Percentiles rank a stretch among this genome's conserved stretches.
phyloP scores from a whole-genome alignment of 139 green algal species.

The Tetratostichococcus sp. region DNA sequence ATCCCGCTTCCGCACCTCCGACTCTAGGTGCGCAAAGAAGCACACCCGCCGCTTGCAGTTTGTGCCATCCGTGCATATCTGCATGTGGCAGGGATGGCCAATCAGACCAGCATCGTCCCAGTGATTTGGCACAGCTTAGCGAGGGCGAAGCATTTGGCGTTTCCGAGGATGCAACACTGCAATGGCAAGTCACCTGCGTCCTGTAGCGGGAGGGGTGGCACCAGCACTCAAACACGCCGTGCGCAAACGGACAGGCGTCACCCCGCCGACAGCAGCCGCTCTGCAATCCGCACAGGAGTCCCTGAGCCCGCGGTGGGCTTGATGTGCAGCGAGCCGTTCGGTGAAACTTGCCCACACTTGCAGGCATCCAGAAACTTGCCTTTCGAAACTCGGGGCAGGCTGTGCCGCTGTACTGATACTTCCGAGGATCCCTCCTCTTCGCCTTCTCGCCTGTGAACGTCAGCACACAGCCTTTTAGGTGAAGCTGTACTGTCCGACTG shows the following conservation, averaged over 20 bases:
- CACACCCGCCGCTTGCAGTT: conserved; percentile 87
- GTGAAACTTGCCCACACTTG: background rate
- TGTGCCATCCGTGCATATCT: conserved; percentile 91
- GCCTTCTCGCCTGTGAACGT: conserved; percentile 71
- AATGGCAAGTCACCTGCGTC: conserved; percentile 54
- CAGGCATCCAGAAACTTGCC: conserved; percentile 25
- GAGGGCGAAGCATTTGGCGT: too few relatives aligned
- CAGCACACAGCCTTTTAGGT: too few relatives aligned
- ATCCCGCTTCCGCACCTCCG: conserved; percentile 72
- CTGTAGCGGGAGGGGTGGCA: conserved; percentile 90
- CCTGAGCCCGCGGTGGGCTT: too few relatives aligned
- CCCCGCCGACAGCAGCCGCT: conserved; percentile 73
- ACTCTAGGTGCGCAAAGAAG: conserved; percentile 93
- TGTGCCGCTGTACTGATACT: conserved; percentile 63
- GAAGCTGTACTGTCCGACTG: too few relatives aligned
- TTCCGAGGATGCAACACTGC: too few relatives aligned
- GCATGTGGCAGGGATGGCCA: too few relatives aligned
- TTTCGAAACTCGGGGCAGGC: conserved; percentile 88
- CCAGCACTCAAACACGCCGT: conserved; percentile 98
- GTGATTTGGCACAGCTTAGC: too few relatives aligned
- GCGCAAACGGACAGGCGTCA: conserved; percentile 87
- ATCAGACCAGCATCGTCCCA: too few relatives aligned
- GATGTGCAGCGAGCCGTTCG: too few relatives aligned
- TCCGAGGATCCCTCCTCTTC: conserved; percentile 60
- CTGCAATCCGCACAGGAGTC: conserved; percentile 35